Conservation (phyloP, 2,329 filamentous ascomycete genomes). For the Metarhizium album region DNA sequence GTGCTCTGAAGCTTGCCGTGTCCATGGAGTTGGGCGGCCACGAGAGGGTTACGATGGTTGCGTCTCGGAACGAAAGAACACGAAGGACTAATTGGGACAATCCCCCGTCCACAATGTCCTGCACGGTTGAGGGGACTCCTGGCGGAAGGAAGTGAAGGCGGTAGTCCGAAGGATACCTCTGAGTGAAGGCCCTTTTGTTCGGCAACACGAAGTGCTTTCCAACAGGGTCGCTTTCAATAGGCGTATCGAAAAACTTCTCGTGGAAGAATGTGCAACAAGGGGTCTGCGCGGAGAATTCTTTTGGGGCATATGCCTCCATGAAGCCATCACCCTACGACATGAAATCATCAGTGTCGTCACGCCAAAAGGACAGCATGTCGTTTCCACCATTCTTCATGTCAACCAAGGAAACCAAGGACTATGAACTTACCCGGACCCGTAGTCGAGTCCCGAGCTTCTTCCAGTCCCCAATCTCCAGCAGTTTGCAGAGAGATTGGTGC, state of each 20-base stretch:
- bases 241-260: neutral
- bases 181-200: constrained; percentile 5
- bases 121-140: neutral
- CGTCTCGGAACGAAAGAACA: constrained; percentile 3
- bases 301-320: constrained; percentile 7
- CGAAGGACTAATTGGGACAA: constrained; percentile 5
- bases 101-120: constrained; percentile 6
- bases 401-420: neutral
- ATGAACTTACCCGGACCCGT: constrained; percentile 3
- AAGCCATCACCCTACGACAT: constrained; percentile 2
- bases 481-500: constrained; percentile 2
- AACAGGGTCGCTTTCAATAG: constrained; percentile 1
- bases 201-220: constrained; percentile 3
- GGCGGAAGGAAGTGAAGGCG: neutral
- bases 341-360: neutral
- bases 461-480: constrained; percentile 8
- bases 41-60: constrained; percentile 5
- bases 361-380: neutral
- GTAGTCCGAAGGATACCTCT: neutral
- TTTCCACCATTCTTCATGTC: neutral
- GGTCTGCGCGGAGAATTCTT: neutral
- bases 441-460: constrained; percentile 6
- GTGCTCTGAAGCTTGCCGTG: constrained; percentile 4
- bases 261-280: constrained; percentile 6
- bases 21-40: constrained; percentile 5